Evolutionary conservation across 176 grass and related monocot genomes (phyloP).

Genomic region (Puya raimondii): DNA sequence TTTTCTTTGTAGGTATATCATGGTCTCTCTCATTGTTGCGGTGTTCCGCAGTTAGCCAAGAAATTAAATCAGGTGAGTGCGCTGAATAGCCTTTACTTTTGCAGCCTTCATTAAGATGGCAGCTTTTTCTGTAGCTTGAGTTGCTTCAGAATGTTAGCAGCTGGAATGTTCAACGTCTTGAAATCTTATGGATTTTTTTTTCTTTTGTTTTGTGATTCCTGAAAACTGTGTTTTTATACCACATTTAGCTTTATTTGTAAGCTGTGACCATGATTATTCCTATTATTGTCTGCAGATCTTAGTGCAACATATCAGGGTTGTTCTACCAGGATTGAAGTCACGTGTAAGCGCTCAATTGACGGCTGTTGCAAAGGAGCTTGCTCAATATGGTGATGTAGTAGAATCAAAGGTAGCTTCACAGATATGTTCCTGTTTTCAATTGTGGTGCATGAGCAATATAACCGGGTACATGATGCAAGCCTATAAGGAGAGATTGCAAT

Average conservation of each 20-base stretch:
- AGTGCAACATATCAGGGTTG: conserved; percentile 66
- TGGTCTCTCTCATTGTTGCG: conserved; percentile 88
- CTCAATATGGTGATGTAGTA: conserved; percentile 74
- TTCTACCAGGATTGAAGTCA: conserved; percentile 87
- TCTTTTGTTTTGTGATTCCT: not conserved
- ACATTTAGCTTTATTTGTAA: not conserved
- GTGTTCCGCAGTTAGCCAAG: conserved; percentile 85
- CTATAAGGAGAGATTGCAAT: no score
- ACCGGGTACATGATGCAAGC: not conserved
- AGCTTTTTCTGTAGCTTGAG: not conserved
- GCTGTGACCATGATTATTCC: not conserved
- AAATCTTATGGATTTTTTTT: conserved; percentile 1
- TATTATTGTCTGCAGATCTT: conserved; percentile 60
- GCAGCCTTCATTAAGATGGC: not conserved
- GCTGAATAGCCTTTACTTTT: conserved; percentile 9
- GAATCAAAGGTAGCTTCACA: conserved; percentile 57
- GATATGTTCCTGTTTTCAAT: not conserved
- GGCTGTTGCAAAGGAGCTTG: conserved; percentile 77
- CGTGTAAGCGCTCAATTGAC: conserved; percentile 71
- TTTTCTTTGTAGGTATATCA: conserved; percentile 63
- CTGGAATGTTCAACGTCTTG: not conserved
- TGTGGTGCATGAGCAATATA: not conserved
- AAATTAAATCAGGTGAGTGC: conserved; percentile 74
- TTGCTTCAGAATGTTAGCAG: not conserved
- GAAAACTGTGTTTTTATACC: not conserved